Base-by-base conservation (phyloP, 768 basidiomycete species). In the Phylloporus arenicola region DNA sequence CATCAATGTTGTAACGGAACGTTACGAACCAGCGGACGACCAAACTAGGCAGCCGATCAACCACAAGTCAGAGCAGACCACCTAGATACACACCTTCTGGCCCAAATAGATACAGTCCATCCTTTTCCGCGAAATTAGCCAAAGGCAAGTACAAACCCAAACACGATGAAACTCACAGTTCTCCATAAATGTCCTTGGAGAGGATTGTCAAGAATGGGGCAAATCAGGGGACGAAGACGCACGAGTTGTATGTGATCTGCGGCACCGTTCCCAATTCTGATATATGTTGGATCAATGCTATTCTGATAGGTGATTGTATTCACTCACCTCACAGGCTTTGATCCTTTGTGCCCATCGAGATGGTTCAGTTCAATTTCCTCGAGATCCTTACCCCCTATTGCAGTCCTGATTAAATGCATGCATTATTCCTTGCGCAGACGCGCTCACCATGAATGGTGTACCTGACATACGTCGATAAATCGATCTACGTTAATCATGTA, bases 21-120 rank as follows among this genome's bases (percentile, higher is more conserved):
- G 24, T 10, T 13, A 72, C 82, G 54, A 65, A 85, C 86, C 66
- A 91, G 64, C 27, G 88, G 88, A 63, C 81, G 83, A 12, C 88
- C 88, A 52, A 82, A 88, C 86, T 88, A 19, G 16, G 3, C 1
- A 43, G 3, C 16, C n/a, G n/a, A 27, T 63, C 30, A 57, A 39
- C 54, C 41, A 6, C 31, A 6, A 17, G 16, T 34, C 31, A 56
- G 14, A 43, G 20, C 30, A 40, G 9, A 20, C 14, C 29, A 45
- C 19, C 40, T 48, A n/a, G 31, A 52, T 71, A 16, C 38, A 83
- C 34, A 84, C 86, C 80, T 97, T 97, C 69, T 97, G 93, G 5
- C 91, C 86, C 19, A 97, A 80, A 65, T 98, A 97, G 55, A 98
- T 90, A 81, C 88, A 92, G 73, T 96, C 93, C 88, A 95, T 86